phyloP scores from a whole-genome alignment of 2,329 filamentous ascomycete genomes.

The Hymenoscyphus infarciens region DNA sequence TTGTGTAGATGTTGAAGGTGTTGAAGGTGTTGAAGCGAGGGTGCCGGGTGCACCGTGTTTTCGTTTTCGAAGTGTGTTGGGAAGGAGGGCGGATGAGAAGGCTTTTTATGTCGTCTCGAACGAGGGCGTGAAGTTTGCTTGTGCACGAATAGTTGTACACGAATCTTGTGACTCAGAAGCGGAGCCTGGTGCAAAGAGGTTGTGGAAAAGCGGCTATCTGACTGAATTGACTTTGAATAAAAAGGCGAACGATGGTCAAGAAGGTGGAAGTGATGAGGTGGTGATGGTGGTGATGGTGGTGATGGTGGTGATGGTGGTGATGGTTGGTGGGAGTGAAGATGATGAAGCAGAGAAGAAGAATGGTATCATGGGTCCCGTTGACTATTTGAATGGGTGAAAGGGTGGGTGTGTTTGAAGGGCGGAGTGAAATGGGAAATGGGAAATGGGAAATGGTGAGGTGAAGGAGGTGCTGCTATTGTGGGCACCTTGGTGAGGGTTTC shows the following conservation, averaged over 20 bases:
- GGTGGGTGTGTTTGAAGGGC: neutral
- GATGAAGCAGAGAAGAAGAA: slow-evolving; percentile 7
- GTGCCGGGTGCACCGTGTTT: no score
- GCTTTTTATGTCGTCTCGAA: slow-evolving; percentile 16
- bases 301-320: no score
- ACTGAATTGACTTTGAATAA: slow-evolving; percentile 11
- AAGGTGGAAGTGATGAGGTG: slow-evolving; percentile 23
- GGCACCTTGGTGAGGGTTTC: neutral
- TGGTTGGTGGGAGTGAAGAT: slow-evolving; percentile 10
- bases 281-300: no score
- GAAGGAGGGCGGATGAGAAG: slow-evolving; percentile 11
- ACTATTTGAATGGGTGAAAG: slow-evolving; percentile 4
- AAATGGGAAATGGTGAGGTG: neutral
- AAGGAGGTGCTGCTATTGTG: neutral
- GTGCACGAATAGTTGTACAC: slow-evolving; percentile 21
- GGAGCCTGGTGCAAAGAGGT: slow-evolving; percentile 26
- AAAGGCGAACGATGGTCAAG: slow-evolving; percentile 14
- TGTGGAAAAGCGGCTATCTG: slow-evolving; percentile 17
- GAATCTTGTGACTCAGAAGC: slow-evolving; percentile 33
- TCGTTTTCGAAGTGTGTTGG: no score
- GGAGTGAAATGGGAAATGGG: neutral
- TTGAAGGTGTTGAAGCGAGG: slow-evolving; percentile 11
- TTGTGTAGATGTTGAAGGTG: slow-evolving; percentile 23
- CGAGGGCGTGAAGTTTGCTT: slow-evolving; percentile 15
- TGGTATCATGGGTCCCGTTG: slow-evolving; percentile 7